Evolutionary conservation across 73 alveolate genomes (phyloP).

Genomic region (Tetrahymena elliotti): DNA sequence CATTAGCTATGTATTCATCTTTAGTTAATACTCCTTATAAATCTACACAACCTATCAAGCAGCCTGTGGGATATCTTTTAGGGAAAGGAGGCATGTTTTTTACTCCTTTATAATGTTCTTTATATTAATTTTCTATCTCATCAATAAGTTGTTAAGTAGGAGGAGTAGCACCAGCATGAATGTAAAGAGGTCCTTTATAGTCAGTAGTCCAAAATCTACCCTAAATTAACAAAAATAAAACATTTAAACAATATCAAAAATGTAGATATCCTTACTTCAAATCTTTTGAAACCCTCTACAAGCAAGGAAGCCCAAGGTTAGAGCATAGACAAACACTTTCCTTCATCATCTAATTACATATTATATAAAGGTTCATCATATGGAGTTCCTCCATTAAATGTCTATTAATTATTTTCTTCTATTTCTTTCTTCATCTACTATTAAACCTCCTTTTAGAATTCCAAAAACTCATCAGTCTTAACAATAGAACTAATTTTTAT

Average conservation of each 20-base stretch:
- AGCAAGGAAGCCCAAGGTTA: slow-evolving; percentile 73
- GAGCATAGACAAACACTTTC: slow-evolving; percentile 69
- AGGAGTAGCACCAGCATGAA: slow-evolving; percentile 64
- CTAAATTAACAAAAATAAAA: slow-evolving; percentile 4
- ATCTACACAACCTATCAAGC: slow-evolving; percentile 68
- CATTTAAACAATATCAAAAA: neutral
- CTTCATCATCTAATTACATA: slow-evolving; percentile 27
- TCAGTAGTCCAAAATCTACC: slow-evolving; percentile 71
- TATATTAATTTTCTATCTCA: slow-evolving; percentile 44
- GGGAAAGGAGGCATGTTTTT: slow-evolving; percentile 61
- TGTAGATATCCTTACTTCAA: slow-evolving; percentile 55
- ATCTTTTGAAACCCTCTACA: slow-evolving; percentile 59
- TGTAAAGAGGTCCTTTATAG: slow-evolving; percentile 71
- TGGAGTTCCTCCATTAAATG: neutral
- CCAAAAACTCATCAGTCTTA: neutral
- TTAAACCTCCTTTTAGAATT: neutral
- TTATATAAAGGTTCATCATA: neutral
- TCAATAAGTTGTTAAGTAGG: slow-evolving; percentile 54
- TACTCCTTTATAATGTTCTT: slow-evolving; percentile 34
- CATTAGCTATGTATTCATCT: slow-evolving; percentile 46
- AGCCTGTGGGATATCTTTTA: slow-evolving; percentile 63
- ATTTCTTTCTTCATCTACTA: neutral
- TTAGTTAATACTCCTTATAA: slow-evolving; percentile 51
- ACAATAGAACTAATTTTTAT: neutral
- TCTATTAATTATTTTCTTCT: neutral